Evolutionary conservation across 1,284 basidiomycete genomes (phyloP), one percentile per base, ranked within the genome.

Genomic region (Ceratorhiza oryzae-sativae): DNA sequence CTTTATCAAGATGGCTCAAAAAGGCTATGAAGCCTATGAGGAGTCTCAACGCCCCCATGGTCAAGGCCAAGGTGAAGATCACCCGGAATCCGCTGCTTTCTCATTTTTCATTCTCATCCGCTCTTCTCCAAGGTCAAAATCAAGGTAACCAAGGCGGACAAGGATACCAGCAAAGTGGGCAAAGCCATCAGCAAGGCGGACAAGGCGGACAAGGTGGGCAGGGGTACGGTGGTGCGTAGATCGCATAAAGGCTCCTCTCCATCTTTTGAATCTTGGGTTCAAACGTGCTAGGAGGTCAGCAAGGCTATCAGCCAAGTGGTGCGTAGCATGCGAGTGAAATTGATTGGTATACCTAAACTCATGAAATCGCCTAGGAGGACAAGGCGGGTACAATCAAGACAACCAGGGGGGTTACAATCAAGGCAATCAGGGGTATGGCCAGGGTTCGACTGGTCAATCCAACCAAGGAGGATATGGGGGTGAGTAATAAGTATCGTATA

Each of bases 1-100:
- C 72, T 85, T 92, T 74, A 83, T 91, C 45, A 86, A 86, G 75
- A 78, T 92, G 75, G 90, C 89, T 13, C 89, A 91, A 80, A 78
- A 91, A 78, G 87, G 88, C 76, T 79, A 81, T 75, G 77, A 84
- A 48, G 82, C 86, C 76, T 88, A 90, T 80, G 78, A 80, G 73
- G 77, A 82, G 18, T 83, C 82, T 55, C 63, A 73, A 49, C 6
- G 36, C n/a, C n/a, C n/a, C n/a, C n/a, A n/a, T 39, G 36, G 36
- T 39, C 49, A 55, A 36, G 63, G 63, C 18, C 20, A 25, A 6
- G 49, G 63, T 49, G 55, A 42, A 39, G 18, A 5, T 42, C 10
- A 9, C 18, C 36, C 13, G 6, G 36, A 39, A 39, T 39, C 36
- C 8, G 8, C 36, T 39, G 36, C 8, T 39, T 39, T 39, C 8